phyloP scores from a whole-genome alignment of 495 filamentous ascomycete species.

The Astrocystis sublimbata region DNA sequence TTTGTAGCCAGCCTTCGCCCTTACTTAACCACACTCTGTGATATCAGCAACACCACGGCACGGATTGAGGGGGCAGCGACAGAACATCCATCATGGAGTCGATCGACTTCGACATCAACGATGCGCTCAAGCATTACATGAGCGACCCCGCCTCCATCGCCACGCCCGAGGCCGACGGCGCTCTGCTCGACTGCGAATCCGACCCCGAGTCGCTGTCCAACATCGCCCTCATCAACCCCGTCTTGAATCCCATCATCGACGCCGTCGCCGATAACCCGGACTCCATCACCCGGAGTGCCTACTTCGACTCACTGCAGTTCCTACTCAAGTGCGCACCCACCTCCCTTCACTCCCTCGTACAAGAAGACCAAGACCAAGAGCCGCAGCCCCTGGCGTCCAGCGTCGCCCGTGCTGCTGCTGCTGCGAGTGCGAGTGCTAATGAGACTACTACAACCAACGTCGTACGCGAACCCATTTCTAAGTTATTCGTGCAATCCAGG shows the following conservation, averaged over 20 bases:
- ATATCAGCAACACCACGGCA: conserved; percentile 6
- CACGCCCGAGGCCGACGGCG: conserved; percentile 83
- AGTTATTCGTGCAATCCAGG: conserved; percentile 71
- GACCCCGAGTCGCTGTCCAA: conserved; percentile 83
- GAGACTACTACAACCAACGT: conserved; percentile 9
- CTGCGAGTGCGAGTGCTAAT: conserved; percentile 16
- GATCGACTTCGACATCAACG: conserved; percentile 89
- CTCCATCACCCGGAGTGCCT: conserved; percentile 70
- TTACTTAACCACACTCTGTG: too few relatives aligned
- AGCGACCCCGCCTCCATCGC: conserved; percentile 81
- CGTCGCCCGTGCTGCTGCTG: not conserved
- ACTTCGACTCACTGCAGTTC: conserved; percentile 92
- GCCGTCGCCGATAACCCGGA: conserved; percentile 89
- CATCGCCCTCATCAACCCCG: conserved; percentile 71
- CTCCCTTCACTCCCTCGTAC: conserved; percentile 44
- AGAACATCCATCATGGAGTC: conserved; percentile 62
- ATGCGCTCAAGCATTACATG: conserved; percentile 92
- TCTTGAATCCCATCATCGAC: conserved; percentile 91
- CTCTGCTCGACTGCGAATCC: conserved; percentile 85
- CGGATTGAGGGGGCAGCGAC: conserved; percentile 20
- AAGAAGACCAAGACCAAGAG: conserved; percentile 36
- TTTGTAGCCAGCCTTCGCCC: not conserved
- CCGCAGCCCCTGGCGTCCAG: not conserved
- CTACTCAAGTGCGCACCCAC: conserved; percentile 89
- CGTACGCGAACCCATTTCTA: conserved; percentile 49